A percentile compares a stretch with the other conserved stretches of the same genome.
Evolutionary conservation across 352 stramenopile species (phyloP).

Genomic region (Globisporangium nunn): DNA sequence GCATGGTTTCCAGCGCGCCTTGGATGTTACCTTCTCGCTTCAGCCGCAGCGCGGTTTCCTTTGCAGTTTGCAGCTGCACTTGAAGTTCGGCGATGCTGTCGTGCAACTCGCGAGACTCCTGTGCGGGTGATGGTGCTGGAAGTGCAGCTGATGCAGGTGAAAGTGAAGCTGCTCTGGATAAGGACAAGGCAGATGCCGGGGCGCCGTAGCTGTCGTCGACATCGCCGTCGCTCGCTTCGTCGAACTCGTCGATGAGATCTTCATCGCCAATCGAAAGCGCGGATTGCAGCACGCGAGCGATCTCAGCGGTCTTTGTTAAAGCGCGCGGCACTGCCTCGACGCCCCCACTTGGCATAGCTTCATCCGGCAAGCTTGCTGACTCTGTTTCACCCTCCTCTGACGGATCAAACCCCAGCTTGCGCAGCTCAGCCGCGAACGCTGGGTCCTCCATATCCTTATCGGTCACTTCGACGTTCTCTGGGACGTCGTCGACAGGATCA

Average conservation of each 20-base stretch:
- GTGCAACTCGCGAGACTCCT: neutral
- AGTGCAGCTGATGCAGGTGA: neutral
- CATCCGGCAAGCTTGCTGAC: neutral
- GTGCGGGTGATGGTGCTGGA: neutral
- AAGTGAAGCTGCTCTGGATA: neutral
- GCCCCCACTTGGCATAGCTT: neutral
- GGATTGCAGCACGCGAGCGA: neutral
- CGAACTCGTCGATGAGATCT: constrained; percentile 65
- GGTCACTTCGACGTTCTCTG: constrained; percentile 39
- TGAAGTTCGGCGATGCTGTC: constrained; percentile 23
- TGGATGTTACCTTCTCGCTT: constrained; percentile 56
- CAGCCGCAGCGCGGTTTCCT: constrained; percentile 32
- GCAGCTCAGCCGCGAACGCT: constrained; percentile 35
- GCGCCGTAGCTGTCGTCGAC: neutral
- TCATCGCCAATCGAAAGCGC: constrained; percentile 38
- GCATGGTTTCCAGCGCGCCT: constrained; percentile 54
- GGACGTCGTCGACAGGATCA: neutral
- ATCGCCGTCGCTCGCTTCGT: constrained; percentile 33
- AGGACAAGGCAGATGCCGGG: neutral
- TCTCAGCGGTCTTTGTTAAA: neutral
- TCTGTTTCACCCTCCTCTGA: constrained; percentile 3
- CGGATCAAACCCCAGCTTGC: constrained; percentile 25
- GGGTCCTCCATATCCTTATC: constrained; percentile 56
- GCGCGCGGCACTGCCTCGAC: neutral
- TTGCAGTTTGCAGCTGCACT: constrained; percentile 36